Conservation (phyloP, 2,329 filamentous ascomycete genomes). For the Dactylellina leptospora region DNA sequence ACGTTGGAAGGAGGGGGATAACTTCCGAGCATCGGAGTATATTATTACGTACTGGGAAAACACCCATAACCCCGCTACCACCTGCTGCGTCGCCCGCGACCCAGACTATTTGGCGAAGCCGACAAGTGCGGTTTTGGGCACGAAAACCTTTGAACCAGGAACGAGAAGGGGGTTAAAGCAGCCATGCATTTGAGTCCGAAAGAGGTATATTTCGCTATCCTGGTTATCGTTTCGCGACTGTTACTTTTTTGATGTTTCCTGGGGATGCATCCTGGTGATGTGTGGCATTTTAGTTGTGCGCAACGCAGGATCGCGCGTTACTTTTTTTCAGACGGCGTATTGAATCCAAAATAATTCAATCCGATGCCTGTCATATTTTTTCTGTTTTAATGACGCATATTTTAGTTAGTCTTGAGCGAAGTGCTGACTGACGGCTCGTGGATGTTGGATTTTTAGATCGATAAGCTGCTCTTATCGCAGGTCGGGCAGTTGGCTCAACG, state of each 20-base stretch:
- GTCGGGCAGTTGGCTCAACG: slow-evolving; percentile 86
- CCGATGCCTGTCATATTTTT: too few species aligned
- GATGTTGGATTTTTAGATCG: slow-evolving; percentile 69
- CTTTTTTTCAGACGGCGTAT: not conserved
- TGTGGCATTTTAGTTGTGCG: slow-evolving; percentile 5
- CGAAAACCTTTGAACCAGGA: not conserved
- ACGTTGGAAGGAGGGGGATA: too few species aligned
- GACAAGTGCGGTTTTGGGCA: not conserved
- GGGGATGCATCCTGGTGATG: not conserved
- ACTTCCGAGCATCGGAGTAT: slow-evolving; percentile 4
- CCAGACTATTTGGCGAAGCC: not conserved
- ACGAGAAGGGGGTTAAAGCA: not conserved
- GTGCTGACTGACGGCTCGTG: not conserved
- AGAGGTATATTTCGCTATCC: slow-evolving; percentile 26
- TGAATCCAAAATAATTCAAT: not conserved
- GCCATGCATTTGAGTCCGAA: slow-evolving; percentile 50
- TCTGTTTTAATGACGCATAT: not conserved
- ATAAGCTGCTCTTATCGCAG: slow-evolving; percentile 94
- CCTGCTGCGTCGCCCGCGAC: not conserved
- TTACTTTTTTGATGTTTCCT: not conserved
- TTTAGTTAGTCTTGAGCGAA: not conserved
- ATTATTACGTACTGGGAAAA: slow-evolving; percentile 41
- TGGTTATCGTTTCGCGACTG: not conserved
- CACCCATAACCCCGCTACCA: not conserved
- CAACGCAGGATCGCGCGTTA: slow-evolving; percentile 3